Base-by-base conservation (phyloP, 345 rosid genomes). In the Eucalyptus curtisii region DNA sequence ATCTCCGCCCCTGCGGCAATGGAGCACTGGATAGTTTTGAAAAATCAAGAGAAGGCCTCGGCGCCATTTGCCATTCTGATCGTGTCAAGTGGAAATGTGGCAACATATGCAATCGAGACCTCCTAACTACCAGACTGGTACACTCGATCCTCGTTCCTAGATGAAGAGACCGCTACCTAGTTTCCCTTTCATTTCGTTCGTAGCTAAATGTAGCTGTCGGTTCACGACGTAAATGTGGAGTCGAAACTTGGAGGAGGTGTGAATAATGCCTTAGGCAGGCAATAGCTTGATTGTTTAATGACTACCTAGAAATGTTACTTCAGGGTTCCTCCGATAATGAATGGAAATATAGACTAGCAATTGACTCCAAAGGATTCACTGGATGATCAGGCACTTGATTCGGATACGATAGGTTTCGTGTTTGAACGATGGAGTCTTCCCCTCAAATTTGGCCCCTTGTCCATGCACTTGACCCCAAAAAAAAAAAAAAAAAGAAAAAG, bases 401-500 rank as follows among this genome's bases (percentile, higher is more conserved):
- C 22, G 8, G 30, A 76, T 40, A 25, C 24, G 0, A 20, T 13
- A 11, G 47, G 20, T 76, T 76, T 37, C 47, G 14, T 10, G 45
- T 76, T 76, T 22, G 47, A 37, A 71, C 45, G 1, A 37, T 5
- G 37, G 45, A 17, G 45, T 20, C 82, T 20, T 71, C 81, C 27
- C 0, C 82, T 71, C 45, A 71, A 52, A 3, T 52, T 19, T 0
- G 10, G 24, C 24, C 57, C 24, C 55, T 52, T 52, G 55, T 0
- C 0, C 17, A 52, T 52, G 55, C 22, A 50, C 55, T 1, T 1
- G 22, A 50, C 55, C 55, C 8, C n/a, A n/a, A n/a, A 15, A 15
- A 49, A 49, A 15, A 5, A 15, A 15, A 5, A 16, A 1, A 16
- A 2, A 49, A 5, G 0, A 0, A 5, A 5, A 49, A 42, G 2